Percentiles rank a stretch among this genome's conserved stretches.
Conservation (phyloP, 257 asterid species). For the Petrea volubilis region DNA sequence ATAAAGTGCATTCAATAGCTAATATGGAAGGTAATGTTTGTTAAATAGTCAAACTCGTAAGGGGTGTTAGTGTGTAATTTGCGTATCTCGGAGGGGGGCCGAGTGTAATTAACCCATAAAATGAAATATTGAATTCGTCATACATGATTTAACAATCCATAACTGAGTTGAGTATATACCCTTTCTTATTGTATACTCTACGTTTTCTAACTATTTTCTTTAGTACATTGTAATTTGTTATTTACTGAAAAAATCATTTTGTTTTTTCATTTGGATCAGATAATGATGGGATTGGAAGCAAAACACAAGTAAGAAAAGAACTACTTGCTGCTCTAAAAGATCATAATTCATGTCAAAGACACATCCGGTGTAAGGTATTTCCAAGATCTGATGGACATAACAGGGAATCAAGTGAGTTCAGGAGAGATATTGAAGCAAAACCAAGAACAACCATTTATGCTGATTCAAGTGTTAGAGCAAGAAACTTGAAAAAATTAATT, state of each 20-base stretch:
- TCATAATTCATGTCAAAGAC: constrained; percentile 42
- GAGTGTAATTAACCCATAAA: too few species aligned
- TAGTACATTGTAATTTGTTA: too few species aligned
- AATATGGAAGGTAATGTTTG: too few species aligned
- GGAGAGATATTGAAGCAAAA: constrained; percentile 22
- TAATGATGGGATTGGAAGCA: constrained; percentile 45
- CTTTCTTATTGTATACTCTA: too few species aligned
- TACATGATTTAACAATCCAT: too few species aligned
- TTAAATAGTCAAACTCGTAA: too few species aligned
- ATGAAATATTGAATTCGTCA: too few species aligned
- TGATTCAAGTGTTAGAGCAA: constrained; percentile 24
- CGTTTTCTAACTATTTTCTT: too few species aligned
- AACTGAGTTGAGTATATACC: too few species aligned
- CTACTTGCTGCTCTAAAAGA: constrained; percentile 39
- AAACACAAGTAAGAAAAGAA: constrained; percentile 41
- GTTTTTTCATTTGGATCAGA: constrained; percentile 28
- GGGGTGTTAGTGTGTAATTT: too few species aligned
- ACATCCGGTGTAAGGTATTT: constrained; percentile 37
- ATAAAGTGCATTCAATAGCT: too few species aligned
- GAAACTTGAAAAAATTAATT: constrained; percentile 8
- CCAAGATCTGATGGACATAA: constrained; percentile 31
- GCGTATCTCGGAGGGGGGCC: too few species aligned
- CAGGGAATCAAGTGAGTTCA: constrained; percentile 12
- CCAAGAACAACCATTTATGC: constrained; percentile 25
- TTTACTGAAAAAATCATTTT: not conserved